phyloP scores from a whole-genome alignment of 2,329 filamentous ascomycete species.

The Cytospora piceicola region DNA sequence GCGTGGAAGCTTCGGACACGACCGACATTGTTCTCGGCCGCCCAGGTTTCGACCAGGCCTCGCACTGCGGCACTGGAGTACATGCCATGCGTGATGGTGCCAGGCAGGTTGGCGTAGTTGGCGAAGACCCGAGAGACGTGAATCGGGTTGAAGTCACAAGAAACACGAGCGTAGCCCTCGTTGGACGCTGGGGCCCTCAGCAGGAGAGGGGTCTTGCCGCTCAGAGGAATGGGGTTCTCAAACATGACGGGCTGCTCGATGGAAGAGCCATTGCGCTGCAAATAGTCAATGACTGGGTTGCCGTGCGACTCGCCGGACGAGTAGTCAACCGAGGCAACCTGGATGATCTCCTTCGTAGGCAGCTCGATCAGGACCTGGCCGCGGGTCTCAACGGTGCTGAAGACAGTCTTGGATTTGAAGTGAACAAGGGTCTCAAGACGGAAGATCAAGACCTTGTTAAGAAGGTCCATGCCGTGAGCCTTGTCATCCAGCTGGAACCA shows the following conservation, averaged over 20 bases:
- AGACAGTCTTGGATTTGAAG: conserved; percentile 94
- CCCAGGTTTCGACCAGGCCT: conserved; percentile 97
- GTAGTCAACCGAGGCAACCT: conserved; percentile 97
- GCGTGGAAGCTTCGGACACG: conserved; percentile 97
- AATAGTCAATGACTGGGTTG: conserved; percentile 96
- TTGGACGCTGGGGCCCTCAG: conserved; percentile 93
- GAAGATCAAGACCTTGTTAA: conserved; percentile 95
- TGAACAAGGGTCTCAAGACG: conserved; percentile 87
- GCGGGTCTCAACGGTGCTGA: conserved; percentile 87
- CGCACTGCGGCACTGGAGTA: conserved; percentile 97
- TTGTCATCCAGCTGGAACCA: conserved; percentile 87
- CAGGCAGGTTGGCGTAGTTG: conserved; percentile 91
- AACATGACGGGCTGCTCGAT: conserved; percentile 97
- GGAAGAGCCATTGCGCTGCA: conserved; percentile 85
- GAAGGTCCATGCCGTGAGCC: conserved; percentile 75
- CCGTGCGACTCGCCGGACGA: conserved; percentile 82
- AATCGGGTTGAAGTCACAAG: conserved; percentile 98
- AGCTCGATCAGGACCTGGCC: conserved; percentile 93
- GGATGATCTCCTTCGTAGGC: conserved; percentile 94
- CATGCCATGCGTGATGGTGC: conserved; percentile 99
- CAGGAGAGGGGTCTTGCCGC: conserved; percentile 84
- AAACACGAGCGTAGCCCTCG: conserved; percentile 96
- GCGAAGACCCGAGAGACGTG: conserved; percentile 98
- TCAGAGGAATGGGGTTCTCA: conserved; percentile 94
- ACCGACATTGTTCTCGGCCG: conserved; percentile 96